Evolutionary conservation across 73 alveolate species (phyloP).

Genomic region (Paramecium octaurelia): DNA sequence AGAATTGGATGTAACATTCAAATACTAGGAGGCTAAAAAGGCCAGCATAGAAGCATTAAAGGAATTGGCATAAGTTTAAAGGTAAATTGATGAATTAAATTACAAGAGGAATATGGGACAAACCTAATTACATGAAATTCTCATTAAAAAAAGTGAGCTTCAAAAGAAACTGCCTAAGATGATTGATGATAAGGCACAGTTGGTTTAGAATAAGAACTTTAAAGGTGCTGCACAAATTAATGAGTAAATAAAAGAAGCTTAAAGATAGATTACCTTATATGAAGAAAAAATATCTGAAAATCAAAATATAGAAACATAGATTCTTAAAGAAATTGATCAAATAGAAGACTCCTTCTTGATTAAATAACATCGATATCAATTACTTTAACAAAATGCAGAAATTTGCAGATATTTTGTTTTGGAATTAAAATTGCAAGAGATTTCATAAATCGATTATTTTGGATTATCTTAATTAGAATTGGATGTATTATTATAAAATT

Average conservation of each 20-base stretch:
- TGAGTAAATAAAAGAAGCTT: slow-evolving; percentile 23
- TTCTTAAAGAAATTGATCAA: neutral
- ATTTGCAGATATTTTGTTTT: slow-evolving; percentile 30
- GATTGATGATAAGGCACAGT: slow-evolving; percentile 22
- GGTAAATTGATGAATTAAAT: slow-evolving; percentile 30
- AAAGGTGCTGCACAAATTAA: slow-evolving; percentile 26
- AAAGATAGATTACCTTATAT: neutral
- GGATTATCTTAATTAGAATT: neutral
- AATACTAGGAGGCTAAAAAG: neutral
- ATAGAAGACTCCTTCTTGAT: neutral
- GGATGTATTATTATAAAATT: neutral
- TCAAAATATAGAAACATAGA: neutral
- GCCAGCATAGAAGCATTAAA: neutral
- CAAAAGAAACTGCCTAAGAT: neutral
- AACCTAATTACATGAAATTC: neutral
- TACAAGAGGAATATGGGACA: slow-evolving; percentile 36
- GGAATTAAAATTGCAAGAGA: slow-evolving; percentile 2
- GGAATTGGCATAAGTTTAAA: neutral
- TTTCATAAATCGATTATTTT: neutral
- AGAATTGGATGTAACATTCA: neutral
- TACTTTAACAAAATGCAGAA: neutral
- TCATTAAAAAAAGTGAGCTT: slow-evolving; percentile 25
- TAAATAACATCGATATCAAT: neutral
- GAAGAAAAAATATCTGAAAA: slow-evolving; percentile 37
- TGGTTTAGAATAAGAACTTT: slow-evolving; percentile 7